Evolutionary conservation across 148 eudicot genomes (phyloP), one percentile per base, ranked within the genome.

Genomic region (Cornus florida): DNA sequence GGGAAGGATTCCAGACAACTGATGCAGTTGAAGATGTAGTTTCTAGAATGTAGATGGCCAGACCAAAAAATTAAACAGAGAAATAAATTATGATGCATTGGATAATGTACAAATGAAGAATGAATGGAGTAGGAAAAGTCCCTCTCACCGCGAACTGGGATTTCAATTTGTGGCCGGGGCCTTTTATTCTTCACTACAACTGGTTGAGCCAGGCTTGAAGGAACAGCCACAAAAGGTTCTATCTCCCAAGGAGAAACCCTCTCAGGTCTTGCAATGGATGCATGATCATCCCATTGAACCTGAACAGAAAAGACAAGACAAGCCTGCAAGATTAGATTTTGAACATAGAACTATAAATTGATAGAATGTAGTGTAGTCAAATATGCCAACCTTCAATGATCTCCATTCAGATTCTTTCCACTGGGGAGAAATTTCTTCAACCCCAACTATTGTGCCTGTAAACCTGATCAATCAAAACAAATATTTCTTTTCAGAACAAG

Each of bases 261-360:
- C 46, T 92, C 99, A 5, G 97, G 97, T 83, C 99, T 91, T 68
- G 75, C 75, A 77, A 91, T 90, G 41, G 94, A 86, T 62, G 98
- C 87, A 65, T 92, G 89, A 74, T 96, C 99, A 79, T 96, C 99
- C 99, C 99, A 96, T 75, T 92, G 99, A 85, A 96, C 95, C 99
- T 96, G 86, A 67, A 69, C 50, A 59, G 41, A 57, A 48, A 32
- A 33, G 24, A 23, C n/a, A 24, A 43, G 10, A 28, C 28, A 28
- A 28, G 28, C 43, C 43, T 4, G 20, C 23, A 24, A 8, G 24
- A 10, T 5, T 20, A 76, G 56, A 11, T 64, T 9, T 57, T 56
- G 10, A 13, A 46, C 46, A 57, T 5, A 66, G 14, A 50, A 48
- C 2, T 53, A 53, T 53, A 53, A 7, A 12, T 53, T 53, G 59